These are phyloP conservation scores for Ascochyta viciae-villosae DNA, from an alignment of 2,329 filamentous ascomycete genomes.

Conservation along the genomic window DNA sequence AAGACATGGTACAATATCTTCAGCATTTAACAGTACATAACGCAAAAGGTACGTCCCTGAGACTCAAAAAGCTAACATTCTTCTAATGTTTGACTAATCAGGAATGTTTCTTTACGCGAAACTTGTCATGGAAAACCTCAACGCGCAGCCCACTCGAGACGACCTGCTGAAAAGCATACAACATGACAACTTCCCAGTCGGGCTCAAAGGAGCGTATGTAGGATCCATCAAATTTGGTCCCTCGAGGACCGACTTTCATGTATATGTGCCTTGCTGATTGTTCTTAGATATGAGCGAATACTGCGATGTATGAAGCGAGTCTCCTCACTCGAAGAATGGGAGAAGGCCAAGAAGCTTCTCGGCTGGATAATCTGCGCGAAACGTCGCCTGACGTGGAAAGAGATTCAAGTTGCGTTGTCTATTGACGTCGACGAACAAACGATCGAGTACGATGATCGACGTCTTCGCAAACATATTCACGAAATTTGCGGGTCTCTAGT, in stretches of 20 bases:
- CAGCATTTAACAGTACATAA: conserved; percentile 25
- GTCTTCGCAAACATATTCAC: conserved; percentile 30
- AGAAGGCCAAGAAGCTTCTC: conserved; percentile 27
- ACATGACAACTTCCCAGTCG: conserved; percentile 24
- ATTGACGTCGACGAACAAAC: conserved; percentile 25
- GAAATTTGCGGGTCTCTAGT: conserved; percentile 35
- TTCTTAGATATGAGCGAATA: conserved; percentile 36
- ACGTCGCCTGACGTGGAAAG: conserved; percentile 34
- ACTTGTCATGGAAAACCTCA: conserved; percentile 32
- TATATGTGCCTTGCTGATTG: background rate
- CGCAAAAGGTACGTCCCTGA: conserved; percentile 28
- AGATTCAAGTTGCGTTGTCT: conserved; percentile 37
- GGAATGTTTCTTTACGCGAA: conserved; percentile 41
- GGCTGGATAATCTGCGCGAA: conserved; percentile 41
- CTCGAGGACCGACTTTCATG: background rate
- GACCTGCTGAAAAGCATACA: conserved; percentile 25
- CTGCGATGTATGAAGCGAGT: conserved; percentile 27
- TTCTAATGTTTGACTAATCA: background rate
- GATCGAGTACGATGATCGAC: conserved; percentile 29
- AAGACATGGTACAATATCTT: conserved; percentile 31
- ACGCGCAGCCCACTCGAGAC: conserved; percentile 20
- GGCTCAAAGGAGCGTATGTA: conserved; percentile 33
- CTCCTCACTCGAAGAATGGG: conserved; percentile 19
- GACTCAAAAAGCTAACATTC: background rate
- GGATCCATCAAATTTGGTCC: fast-evolving